Conservation (phyloP, 73 alveolate genomes). For the Tetrahymena elliotti region DNA sequence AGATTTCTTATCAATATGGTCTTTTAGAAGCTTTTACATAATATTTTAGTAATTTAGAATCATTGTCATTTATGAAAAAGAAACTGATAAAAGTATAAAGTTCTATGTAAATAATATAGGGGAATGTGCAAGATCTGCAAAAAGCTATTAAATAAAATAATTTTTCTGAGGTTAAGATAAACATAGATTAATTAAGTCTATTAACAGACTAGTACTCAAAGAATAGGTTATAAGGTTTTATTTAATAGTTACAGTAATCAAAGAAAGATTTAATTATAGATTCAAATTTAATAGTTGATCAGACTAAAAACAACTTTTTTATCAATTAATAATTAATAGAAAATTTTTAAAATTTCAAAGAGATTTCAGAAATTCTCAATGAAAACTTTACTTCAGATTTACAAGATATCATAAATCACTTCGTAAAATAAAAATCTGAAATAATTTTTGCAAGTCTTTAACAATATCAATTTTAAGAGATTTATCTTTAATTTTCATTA, state of each 20-base stretch:
- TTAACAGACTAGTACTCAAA: neutral
- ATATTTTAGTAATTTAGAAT: neutral
- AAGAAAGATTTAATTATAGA: neutral
- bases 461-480: too few relatives aligned
- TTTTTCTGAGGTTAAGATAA: neutral
- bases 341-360: neutral
- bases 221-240: neutral
- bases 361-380: neutral
- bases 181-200: too few relatives aligned
- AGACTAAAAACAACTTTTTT: too few relatives aligned
- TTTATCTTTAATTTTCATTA: too few relatives aligned
- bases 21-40: neutral
- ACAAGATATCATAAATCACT: too few relatives aligned
- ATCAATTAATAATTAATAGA: too few relatives aligned
- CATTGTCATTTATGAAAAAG: neutral
- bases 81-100: neutral
- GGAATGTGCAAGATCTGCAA: neutral
- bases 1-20: neutral
- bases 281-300: neutral
- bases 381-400: neutral
- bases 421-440: too few relatives aligned
- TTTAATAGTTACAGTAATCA: too few relatives aligned
- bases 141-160: too few relatives aligned
- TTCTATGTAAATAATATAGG: neutral
- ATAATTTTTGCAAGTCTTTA: too few relatives aligned